Conservation (phyloP, 306 rosid species). For the Begonia loranthoides region DNA sequence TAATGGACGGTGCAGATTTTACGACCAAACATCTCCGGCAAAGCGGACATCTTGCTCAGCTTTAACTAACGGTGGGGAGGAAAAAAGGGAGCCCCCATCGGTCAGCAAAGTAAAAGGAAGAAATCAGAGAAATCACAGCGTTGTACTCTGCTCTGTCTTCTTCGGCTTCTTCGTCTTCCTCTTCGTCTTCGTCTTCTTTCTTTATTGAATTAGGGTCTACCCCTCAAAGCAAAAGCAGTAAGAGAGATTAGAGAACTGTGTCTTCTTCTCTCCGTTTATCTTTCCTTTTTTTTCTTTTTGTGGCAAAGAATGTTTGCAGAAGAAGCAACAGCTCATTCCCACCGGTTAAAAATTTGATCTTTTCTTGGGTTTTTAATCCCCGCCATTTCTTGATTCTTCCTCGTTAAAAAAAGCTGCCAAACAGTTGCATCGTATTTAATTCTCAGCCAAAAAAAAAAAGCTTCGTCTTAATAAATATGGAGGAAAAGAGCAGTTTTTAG, state of each 20-base stretch:
- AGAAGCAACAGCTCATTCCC: slow-evolving; percentile 25
- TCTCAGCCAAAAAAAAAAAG: no score
- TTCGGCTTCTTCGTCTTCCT: slow-evolving; percentile 17
- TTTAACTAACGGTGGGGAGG: slow-evolving; percentile 50
- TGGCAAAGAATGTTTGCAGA: slow-evolving; percentile 54
- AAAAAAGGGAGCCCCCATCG: slow-evolving; percentile 61
- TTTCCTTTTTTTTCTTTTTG: slow-evolving; percentile 27
- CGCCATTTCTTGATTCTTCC: background rate
- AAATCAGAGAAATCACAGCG: slow-evolving; percentile 6
- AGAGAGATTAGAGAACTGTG: slow-evolving; percentile 25
- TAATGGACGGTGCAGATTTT: no score
- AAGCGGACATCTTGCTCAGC: slow-evolving; percentile 63
- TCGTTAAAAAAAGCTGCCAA: background rate
- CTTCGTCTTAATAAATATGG: slow-evolving; percentile 2
- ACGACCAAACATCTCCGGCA: no score
- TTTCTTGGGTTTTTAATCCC: no score
- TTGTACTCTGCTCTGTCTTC: background rate
- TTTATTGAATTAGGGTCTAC: slow-evolving; percentile 42
- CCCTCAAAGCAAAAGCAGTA: slow-evolving; percentile 37
- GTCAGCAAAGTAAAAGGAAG: slow-evolving; percentile 70
- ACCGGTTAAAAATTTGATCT: slow-evolving; percentile 3
- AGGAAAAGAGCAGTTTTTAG: slow-evolving; percentile 1
- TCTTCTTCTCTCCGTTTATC: background rate
- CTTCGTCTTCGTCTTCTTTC: background rate
- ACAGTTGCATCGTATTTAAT: no score